Conservation (phyloP, 179 eudicot genomes). For the Beta lomatogona region DNA sequence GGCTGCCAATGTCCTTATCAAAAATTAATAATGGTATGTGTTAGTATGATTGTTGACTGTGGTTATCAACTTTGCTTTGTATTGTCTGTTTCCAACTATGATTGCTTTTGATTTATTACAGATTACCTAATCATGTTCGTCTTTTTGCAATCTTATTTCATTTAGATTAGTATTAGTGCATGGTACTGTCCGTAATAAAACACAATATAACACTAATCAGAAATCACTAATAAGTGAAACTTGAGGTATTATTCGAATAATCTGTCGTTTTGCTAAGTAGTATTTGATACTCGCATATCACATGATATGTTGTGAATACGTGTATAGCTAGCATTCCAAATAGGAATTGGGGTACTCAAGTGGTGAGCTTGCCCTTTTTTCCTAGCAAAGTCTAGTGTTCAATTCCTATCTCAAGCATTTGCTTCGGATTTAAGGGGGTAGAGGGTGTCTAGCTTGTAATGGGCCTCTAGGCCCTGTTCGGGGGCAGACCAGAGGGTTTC, state of each 20-base stretch:
- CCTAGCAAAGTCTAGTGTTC: too few relatives aligned
- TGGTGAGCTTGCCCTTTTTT: too few relatives aligned
- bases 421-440: too few relatives aligned
- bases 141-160: neutral
- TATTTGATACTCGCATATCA: neutral
- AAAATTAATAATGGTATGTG: neutral
- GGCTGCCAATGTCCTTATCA: constrained; percentile 16
- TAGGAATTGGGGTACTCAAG: too few relatives aligned
- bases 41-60: constrained; percentile 17
- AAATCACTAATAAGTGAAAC: constrained; percentile 1
- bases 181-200: neutral
- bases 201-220: neutral
- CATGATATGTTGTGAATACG: constrained; percentile 4
- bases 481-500: too few relatives aligned
- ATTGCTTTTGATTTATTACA: neutral
- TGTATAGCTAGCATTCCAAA: neutral
- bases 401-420: too few relatives aligned
- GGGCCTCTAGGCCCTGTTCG: too few relatives aligned
- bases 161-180: neutral
- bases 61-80: constrained; percentile 11
- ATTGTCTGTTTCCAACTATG: neutral
- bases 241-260: neutral
- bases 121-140: constrained; percentile 11
- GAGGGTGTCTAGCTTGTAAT: too few relatives aligned
- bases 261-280: neutral